Evolutionary conservation across 169 alveolate species (phyloP), one percentile per base, ranked within the genome.

Genomic region (Pseudocohnilembus persalinus): DNA sequence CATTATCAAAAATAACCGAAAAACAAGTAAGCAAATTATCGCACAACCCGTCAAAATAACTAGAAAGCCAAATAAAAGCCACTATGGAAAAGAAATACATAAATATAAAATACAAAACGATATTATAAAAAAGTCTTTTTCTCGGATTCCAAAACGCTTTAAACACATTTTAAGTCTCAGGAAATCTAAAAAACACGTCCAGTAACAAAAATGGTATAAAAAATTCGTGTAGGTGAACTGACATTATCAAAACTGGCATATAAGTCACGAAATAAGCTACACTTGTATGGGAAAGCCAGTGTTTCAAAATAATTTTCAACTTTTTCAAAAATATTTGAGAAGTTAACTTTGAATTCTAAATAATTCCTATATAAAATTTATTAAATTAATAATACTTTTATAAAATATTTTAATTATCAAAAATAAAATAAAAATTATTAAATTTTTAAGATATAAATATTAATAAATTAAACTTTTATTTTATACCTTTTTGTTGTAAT

Each of bases 81-180:
- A 77, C 26, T 25, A 77, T 4, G 29, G 82, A 31, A 31, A 77
- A 77, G 34, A 34, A 29, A 33, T 77, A 77, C 29, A 77, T 77
- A 11, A 77, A 33, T 0, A 77, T 77, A 25, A 77, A 26, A n/a
- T 77, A 77, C 27, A 77, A 31, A 27, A 77, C 29, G 29, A 77
- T 30, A 6, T 63, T 77, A 0, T 63, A 77, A 77, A 77, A 29
- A 77, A 77, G 34, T 77, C 63, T 77, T 25, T n/a, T 34, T 29
- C 63, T 77, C 82, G 63, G 34, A 77, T 33, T 77, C 82, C 82
- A 77, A 33, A 77, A 24, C 0, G 63, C 82, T 34, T 77, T 33
- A 34, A 77, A 25, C 16, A 77, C 63, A 34, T 77, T 77, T 77
- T 29, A 26, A 31, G 82, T 27, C 1, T 77, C 82, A 20, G 82